Percentiles rank a stretch among this genome's conserved stretches.
Conservation (phyloP, 2,329 filamentous ascomycete genomes). For the Septoria petroselini region DNA sequence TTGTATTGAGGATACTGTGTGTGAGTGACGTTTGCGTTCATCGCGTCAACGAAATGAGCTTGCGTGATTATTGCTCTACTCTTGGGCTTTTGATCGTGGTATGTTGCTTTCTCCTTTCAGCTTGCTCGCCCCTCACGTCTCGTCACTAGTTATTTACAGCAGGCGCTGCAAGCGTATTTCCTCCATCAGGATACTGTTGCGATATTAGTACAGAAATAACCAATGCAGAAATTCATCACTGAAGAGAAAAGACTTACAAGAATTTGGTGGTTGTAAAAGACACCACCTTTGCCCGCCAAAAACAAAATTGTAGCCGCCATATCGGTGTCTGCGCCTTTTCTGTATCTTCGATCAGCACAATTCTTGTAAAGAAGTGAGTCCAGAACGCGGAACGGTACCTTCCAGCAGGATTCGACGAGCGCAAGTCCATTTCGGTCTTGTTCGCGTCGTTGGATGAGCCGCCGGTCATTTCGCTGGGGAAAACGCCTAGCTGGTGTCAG, state of each 20-base stretch:
- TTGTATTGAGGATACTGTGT: no score
- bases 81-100: no score
- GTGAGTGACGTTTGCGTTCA: no score
- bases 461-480: constrained; percentile 50
- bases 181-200: constrained; percentile 9
- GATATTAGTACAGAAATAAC: background rate
- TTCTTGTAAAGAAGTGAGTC: no score
- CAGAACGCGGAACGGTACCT: constrained; percentile 1
- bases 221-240: no score
- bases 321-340: constrained; percentile 48
- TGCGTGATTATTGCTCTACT: no score
- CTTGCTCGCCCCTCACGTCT: no score
- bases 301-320: constrained; percentile 54
- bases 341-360: no score
- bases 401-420: constrained; percentile 46
- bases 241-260: constrained; percentile 41
- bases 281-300: constrained; percentile 50
- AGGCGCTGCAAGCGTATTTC: constrained; percentile 20
- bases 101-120: no score
- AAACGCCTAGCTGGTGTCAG: constrained; percentile 32
- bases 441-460: constrained; percentile 47
- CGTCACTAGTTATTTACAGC: constrained; percentile 11
- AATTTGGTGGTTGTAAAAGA: constrained; percentile 55
- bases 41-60: no score
- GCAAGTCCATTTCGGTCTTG: constrained; percentile 45